Conservation (phyloP, 768 basidiomycete genomes). For the Cyathus striatus region DNA sequence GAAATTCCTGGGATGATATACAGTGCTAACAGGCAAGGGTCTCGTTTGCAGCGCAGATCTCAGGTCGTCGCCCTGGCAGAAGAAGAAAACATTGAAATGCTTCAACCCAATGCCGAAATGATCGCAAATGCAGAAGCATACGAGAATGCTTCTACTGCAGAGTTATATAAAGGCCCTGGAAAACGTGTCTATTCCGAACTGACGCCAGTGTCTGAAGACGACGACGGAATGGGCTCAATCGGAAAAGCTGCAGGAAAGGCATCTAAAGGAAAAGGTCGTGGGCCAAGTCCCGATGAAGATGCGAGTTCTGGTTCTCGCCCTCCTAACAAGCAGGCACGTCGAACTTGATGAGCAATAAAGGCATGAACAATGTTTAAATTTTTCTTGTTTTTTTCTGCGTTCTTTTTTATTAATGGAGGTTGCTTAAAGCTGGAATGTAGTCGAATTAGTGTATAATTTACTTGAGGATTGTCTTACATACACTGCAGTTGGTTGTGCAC, state of each 20-base stretch:
- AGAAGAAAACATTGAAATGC: not conserved
- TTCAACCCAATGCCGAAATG: not conserved
- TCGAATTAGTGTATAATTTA: too few species aligned
- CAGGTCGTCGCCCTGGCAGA: not conserved
- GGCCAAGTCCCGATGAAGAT: not conserved
- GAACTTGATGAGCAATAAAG: too few species aligned
- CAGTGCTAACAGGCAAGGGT: not conserved
- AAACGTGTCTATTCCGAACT: constrained; percentile 40
- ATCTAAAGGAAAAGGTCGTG: not conserved
- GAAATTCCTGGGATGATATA: not conserved
- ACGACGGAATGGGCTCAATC: not conserved
- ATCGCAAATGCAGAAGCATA: not conserved
- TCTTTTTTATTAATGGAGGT: too few species aligned
- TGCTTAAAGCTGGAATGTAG: too few species aligned
- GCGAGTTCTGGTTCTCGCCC: not conserved
- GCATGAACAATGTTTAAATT: too few species aligned
- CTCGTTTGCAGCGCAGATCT: not conserved
- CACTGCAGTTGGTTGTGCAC: too few species aligned
- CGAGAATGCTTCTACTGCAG: constrained; percentile 2
- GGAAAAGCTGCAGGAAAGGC: not conserved
- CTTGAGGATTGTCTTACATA: too few species aligned
- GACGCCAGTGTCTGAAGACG: constrained; percentile 38
- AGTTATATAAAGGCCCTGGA: constrained; percentile 19
- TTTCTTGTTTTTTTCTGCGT: too few species aligned
- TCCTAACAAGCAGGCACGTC: not conserved